These are phyloP conservation scores for Huntiella decipiens DNA, from an alignment of 2,329 filamentous ascomycete genomes.

Conservation along the genomic window DNA sequence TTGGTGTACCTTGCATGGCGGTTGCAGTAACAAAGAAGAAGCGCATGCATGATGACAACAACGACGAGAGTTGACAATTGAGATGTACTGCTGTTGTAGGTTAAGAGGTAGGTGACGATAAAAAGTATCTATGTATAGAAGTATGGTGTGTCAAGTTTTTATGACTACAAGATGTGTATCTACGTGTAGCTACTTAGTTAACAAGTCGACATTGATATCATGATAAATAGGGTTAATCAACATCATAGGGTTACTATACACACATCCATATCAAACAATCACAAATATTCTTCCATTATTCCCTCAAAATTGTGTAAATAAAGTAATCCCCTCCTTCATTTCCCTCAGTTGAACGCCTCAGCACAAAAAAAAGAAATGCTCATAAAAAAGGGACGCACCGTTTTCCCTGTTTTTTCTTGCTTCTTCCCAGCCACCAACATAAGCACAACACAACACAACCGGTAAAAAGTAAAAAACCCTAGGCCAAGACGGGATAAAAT, in stretches of 20 bases:
- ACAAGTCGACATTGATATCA: not conserved
- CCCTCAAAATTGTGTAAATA: not conserved
- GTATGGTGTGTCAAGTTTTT: not conserved
- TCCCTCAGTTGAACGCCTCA: not conserved
- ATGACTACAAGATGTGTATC: not conserved
- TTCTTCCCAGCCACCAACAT: no score
- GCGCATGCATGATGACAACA: no score
- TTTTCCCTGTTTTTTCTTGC: no score
- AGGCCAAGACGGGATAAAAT: not conserved
- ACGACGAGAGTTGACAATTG: no score
- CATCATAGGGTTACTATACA: not conserved
- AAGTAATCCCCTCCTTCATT: not conserved
- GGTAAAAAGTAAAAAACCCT: not conserved
- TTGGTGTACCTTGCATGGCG: no score
- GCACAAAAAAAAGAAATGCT: not conserved
- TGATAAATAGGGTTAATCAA: not conserved
- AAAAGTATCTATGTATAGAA: not conserved
- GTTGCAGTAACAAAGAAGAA: no score
- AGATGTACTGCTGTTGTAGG: no score
- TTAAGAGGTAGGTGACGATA: no score
- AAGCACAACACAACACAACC: not conserved
- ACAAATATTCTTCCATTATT: not conserved
- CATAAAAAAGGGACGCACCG: not conserved
- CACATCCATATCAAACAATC: not conserved
- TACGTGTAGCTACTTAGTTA: no score